phyloP scores from a whole-genome alignment of 169 alveolate species.

The Plasmodium gaboni region DNA sequence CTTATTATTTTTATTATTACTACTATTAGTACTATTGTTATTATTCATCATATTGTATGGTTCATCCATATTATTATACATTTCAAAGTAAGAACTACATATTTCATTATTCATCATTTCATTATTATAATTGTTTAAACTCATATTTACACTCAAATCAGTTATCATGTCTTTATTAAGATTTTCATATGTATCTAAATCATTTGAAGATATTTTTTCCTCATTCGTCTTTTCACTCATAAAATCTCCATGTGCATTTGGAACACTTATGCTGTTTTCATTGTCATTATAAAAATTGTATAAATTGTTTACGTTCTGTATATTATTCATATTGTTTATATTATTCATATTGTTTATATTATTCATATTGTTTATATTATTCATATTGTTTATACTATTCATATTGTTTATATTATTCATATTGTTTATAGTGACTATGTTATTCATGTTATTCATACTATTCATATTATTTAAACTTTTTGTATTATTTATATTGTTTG shows the following conservation, averaged over 20 bases:
- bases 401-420: conserved; percentile 1
- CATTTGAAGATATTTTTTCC: not conserved
- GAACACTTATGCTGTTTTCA: not conserved
- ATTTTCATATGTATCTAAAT: not conserved
- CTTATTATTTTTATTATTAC: not conserved
- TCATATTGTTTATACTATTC: not conserved
- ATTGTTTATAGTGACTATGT: not conserved
- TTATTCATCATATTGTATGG: not conserved
- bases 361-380: not conserved
- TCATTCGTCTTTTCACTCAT: not conserved
- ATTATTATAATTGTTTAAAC: conserved; percentile 28
- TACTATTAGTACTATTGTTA: not conserved
- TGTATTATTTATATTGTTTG: not conserved
- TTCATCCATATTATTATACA: not conserved
- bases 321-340: conserved; percentile 1
- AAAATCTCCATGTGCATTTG: not conserved
- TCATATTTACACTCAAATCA: not conserved
- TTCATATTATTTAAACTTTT: not conserved
- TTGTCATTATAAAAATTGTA: not conserved
- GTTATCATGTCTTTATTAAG: conserved; percentile 1
- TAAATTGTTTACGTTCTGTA: not conserved
- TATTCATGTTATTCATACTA: not conserved
- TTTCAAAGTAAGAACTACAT: not conserved
- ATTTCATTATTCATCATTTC: conserved; percentile 27
- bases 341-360: not conserved